A percentile compares a stretch with the other conserved stretches of the same genome.
Conservation (phyloP, 768 basidiomycete genomes). For the Arthromyces matolae region DNA sequence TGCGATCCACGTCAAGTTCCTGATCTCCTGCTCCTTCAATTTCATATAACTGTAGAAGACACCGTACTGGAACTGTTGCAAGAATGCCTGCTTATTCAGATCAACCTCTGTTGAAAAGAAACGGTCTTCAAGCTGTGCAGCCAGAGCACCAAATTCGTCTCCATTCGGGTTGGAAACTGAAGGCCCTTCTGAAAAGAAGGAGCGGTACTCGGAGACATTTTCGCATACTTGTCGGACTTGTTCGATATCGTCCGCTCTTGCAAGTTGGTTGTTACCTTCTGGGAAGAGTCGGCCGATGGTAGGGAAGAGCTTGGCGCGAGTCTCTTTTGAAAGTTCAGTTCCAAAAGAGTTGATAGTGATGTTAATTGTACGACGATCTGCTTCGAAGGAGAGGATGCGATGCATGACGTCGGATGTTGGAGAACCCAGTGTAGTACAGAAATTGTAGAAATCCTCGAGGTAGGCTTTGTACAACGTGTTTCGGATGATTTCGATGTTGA, state of each 20-base stretch:
- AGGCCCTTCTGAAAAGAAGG: slow-evolving; percentile 68
- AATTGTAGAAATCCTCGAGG: slow-evolving; percentile 93
- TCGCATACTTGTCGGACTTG: slow-evolving; percentile 88
- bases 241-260: slow-evolving; percentile 92
- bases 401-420: slow-evolving; percentile 94
- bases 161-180: slow-evolving; percentile 29
- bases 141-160: slow-evolving; percentile 42
- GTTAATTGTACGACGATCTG: slow-evolving; percentile 94
- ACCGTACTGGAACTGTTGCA: slow-evolving; percentile 95
- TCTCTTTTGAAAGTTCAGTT: slow-evolving; percentile 92
- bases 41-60: slow-evolving; percentile 92
- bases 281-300: slow-evolving; percentile 91
- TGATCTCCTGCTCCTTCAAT: slow-evolving; percentile 87
- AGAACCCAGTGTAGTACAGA: slow-evolving; percentile 71
- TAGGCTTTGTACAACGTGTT: slow-evolving; percentile 99
- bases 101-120: slow-evolving; percentile 95
- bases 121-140: slow-evolving; percentile 80
- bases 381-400: slow-evolving; percentile 90
- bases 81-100: slow-evolving; percentile 89
- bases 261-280: slow-evolving; percentile 91
- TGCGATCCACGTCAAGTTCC: slow-evolving; percentile 90
- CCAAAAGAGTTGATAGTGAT: slow-evolving; percentile 99
- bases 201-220: slow-evolving; percentile 81
- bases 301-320: slow-evolving; percentile 92
- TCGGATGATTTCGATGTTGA: slow-evolving; percentile 99